Evolutionary conservation across 2,329 filamentous ascomycete genomes (phyloP).

Genomic region (Ophiosphaerella korrae): DNA sequence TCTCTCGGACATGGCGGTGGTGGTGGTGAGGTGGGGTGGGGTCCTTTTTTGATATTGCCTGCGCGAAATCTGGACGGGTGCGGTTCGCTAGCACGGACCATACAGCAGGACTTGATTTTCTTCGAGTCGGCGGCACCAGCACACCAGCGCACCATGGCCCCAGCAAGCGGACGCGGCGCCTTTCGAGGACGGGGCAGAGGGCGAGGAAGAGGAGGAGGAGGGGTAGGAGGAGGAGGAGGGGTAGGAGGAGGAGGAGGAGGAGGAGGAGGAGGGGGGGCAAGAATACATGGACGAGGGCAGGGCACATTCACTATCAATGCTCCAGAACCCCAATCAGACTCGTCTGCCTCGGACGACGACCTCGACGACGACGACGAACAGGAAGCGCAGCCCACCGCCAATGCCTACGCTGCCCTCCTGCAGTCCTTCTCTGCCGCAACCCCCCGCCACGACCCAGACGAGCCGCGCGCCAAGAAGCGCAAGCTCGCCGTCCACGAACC

Average conservation of each 20-base stretch:
- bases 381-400: constrained; percentile 33
- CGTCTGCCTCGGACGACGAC: constrained; percentile 22
- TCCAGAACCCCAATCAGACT: constrained; percentile 22
- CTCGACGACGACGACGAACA: constrained; percentile 28
- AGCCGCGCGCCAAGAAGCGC: constrained; percentile 58
- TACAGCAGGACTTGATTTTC: constrained; percentile 18
- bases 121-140: constrained; percentile 20
- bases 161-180: constrained; percentile 15
- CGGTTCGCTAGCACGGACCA: constrained; percentile 39
- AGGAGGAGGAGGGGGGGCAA: constrained; percentile 5
- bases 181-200: constrained; percentile 12
- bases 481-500: constrained; percentile 49
- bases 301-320: constrained; percentile 23
- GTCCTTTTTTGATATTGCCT: constrained; percentile 33
- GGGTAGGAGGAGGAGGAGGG: background rate
- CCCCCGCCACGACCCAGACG: constrained; percentile 46
- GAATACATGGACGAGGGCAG: constrained; percentile 22
- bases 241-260: constrained; percentile 6
- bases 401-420: constrained; percentile 63
- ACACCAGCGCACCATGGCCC: constrained; percentile 16
- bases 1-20: constrained; percentile 74
- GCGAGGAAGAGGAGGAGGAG: constrained; percentile 4
- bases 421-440: constrained; percentile 55
- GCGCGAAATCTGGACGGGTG: constrained; percentile 41
- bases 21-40: constrained; percentile 24